Percentiles rank a stretch among this genome's conserved stretches.
phyloP scores from a whole-genome alignment of 495 filamentous ascomycete species.

The Neurospora intermedia region DNA sequence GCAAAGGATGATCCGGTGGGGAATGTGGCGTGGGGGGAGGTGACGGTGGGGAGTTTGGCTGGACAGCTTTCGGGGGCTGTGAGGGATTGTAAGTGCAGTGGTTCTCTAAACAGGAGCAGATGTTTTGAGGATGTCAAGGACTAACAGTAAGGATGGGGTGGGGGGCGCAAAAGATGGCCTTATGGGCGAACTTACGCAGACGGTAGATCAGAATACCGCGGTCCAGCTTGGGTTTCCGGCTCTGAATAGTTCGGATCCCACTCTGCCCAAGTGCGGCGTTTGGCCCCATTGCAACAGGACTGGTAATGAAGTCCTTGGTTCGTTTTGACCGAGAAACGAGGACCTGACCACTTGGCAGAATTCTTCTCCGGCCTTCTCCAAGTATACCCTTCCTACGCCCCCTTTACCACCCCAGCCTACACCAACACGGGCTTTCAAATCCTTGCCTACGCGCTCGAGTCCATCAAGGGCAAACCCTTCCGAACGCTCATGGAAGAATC shows the following conservation, averaged over 20 bases:
- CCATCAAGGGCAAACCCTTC: conserved; percentile 39
- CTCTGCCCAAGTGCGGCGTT: conserved; percentile 30
- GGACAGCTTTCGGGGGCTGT: conserved; percentile 42
- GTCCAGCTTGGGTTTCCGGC: conserved; percentile 30
- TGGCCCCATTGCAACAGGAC: conserved; percentile 24
- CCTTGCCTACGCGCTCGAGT: conserved; percentile 43
- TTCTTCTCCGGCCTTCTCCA: conserved; percentile 43
- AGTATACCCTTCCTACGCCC: conserved; percentile 36
- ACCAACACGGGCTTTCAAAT: conserved; percentile 46
- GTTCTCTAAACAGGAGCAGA: background rate
- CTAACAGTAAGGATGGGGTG: background rate
- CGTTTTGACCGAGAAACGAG: background rate
- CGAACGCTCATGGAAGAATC: conserved; percentile 31
- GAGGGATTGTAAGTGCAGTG: conserved; percentile 29
- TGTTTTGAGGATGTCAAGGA: background rate
- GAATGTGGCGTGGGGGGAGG: conserved; percentile 40
- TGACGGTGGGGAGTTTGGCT: conserved; percentile 44
- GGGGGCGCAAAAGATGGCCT: conserved; percentile 18
- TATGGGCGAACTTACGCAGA: conserved; percentile 31
- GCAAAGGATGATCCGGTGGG: conserved; percentile 26
- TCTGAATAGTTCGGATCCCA: conserved; percentile 28
- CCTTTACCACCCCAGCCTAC: conserved; percentile 42
- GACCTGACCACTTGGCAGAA: conserved; percentile 19
- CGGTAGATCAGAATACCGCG: conserved; percentile 22
- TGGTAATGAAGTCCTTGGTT: conserved; percentile 13